phyloP scores from a whole-genome alignment of 1,284 basidiomycete species.

The Puccinia sorghi region DNA sequence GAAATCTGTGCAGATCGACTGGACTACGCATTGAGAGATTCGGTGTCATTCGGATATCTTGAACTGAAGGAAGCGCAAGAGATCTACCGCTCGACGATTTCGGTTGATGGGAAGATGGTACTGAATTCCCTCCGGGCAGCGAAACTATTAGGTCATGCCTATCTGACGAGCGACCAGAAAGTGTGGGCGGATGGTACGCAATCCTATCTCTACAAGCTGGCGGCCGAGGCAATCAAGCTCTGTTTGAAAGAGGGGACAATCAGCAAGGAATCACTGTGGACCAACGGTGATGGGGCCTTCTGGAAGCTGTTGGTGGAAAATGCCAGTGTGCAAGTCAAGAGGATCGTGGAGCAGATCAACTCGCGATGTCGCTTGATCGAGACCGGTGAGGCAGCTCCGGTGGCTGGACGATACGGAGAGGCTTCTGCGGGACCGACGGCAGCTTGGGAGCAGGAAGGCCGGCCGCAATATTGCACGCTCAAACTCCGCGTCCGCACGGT shows the following conservation, averaged over 20 bases:
- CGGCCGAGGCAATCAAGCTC: conserved; percentile 23
- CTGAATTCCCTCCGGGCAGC: not conserved
- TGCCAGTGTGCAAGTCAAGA: conserved; percentile 1
- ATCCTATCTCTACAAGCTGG: conserved; percentile 33
- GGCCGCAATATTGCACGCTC: not conserved
- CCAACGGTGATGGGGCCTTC: conserved; percentile 28
- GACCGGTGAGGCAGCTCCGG: not conserved
- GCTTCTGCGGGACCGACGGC: not conserved
- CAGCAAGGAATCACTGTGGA: conserved; percentile 28
- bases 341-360: conserved; percentile 27
- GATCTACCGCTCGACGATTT: conserved; percentile 37
- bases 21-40: conserved; percentile 53
- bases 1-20: conserved; percentile 52
- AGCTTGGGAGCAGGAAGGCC: not conserved
- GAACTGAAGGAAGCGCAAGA: conserved; percentile 43
- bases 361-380: conserved; percentile 5
- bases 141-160: conserved; percentile 16
- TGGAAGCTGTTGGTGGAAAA: conserved; percentile 5
- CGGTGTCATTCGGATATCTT: conserved; percentile 46
- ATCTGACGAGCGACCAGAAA: conserved; percentile 32
- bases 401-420: not conserved
- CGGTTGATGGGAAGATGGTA: conserved; percentile 30
- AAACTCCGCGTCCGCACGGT: conserved; percentile 29
- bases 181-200: conserved; percentile 33
- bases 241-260: conserved; percentile 10